These are phyloP conservation scores for Neonectria faginata DNA, from an alignment of 2,329 filamentous ascomycete species.

Conservation along the genomic window DNA sequence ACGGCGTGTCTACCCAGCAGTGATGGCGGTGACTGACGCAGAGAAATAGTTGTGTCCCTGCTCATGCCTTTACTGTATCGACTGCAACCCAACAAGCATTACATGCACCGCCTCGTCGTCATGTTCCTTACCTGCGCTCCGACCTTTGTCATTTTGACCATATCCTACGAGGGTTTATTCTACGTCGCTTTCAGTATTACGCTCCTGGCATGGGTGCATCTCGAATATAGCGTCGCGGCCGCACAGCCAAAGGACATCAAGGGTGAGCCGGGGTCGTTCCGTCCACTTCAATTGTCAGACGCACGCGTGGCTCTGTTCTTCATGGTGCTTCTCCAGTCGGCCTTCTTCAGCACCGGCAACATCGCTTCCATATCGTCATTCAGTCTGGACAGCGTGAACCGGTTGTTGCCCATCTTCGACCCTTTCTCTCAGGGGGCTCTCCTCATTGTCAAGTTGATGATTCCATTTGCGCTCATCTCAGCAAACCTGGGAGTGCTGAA, in stretches of 20 bases:
- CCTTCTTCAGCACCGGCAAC: slow-evolving; percentile 97
- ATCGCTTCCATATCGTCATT: slow-evolving; percentile 94
- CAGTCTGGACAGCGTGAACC: slow-evolving; percentile 88
- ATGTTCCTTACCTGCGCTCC: slow-evolving; percentile 95
- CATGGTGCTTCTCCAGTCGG: slow-evolving; percentile 92
- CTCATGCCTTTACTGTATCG: slow-evolving; percentile 84
- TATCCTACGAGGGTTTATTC: slow-evolving; percentile 97
- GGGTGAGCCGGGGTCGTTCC: slow-evolving; percentile 54
- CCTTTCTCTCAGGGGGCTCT: slow-evolving; percentile 92
- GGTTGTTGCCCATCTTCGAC: slow-evolving; percentile 91
- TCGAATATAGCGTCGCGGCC: slow-evolving; percentile 78
- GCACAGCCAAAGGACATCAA: slow-evolving; percentile 39
- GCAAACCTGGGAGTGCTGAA: slow-evolving; percentile 96
- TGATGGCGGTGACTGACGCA: slow-evolving; percentile 28
- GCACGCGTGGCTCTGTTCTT: slow-evolving; percentile 93
- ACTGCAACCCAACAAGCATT: slow-evolving; percentile 83
- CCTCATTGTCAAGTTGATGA: slow-evolving; percentile 88
- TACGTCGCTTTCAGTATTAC: slow-evolving; percentile 90
- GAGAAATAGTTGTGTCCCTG: slow-evolving; percentile 74
- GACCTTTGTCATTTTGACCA: slow-evolving; percentile 93
- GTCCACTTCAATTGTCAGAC: slow-evolving; percentile 83
- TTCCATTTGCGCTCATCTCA: slow-evolving; percentile 92
- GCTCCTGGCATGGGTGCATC: slow-evolving; percentile 88
- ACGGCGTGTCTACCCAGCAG: slow-evolving; percentile 18
- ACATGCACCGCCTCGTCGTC: slow-evolving; percentile 88